phyloP scores from a whole-genome alignment of 169 alveolate genomes.

The Ichthyophthirius multifiliis region DNA sequence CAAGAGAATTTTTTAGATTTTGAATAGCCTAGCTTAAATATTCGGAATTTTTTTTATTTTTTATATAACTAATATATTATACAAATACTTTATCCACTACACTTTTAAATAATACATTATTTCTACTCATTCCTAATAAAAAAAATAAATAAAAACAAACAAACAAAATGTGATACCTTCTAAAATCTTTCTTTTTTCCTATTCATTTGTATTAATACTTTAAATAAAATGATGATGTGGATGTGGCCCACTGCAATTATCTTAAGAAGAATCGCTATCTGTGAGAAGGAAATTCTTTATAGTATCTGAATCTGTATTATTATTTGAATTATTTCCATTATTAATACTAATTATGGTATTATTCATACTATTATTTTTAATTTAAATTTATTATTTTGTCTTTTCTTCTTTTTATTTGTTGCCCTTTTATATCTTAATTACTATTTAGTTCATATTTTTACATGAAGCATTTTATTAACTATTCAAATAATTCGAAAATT shows the following conservation, averaged over 20 bases:
- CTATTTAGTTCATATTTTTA: background rate
- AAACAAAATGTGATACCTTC: background rate
- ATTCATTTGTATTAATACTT: background rate
- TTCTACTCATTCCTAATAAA: background rate
- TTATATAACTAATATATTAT: background rate
- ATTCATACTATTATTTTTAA: background rate
- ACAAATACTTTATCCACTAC: background rate
- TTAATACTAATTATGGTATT: too few species aligned
- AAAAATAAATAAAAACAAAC: background rate
- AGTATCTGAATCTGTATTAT: background rate
- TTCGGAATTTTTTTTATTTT: background rate
- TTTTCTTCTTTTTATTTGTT: background rate
- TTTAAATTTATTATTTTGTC: background rate
- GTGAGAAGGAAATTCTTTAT: background rate
- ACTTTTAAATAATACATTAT: background rate
- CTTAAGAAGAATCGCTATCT: background rate
- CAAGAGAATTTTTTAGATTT: background rate
- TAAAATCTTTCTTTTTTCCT: slow-evolving; percentile 4
- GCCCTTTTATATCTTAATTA: background rate
- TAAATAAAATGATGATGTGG: background rate
- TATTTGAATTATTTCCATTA: background rate
- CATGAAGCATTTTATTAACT: background rate
- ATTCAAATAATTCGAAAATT: background rate
- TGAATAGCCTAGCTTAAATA: background rate
- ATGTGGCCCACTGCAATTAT: background rate